phyloP scores from a whole-genome alignment of 1,139 yeast genomes.

The Kodamaea alishanica region DNA sequence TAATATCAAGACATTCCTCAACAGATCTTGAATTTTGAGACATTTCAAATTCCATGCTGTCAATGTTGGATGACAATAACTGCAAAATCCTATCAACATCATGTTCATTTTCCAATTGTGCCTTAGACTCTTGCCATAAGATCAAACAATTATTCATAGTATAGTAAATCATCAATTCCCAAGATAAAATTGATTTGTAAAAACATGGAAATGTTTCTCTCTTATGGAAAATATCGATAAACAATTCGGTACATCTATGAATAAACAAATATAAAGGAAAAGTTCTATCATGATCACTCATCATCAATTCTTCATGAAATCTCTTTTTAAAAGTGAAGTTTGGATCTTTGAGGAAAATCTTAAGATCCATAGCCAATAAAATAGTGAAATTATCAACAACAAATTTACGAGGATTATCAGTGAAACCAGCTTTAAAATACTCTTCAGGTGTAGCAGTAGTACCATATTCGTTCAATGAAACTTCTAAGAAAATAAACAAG shows the following conservation, averaged over 20 bases:
- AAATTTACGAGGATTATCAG: conserved; percentile 41
- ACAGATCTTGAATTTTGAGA: conserved; percentile 23
- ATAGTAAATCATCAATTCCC: conserved; percentile 55
- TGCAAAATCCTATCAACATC: conserved; percentile 52
- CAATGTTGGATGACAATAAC: conserved; percentile 33
- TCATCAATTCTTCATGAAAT: conserved; percentile 57
- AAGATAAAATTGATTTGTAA: conserved; percentile 45
- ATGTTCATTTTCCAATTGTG: conserved; percentile 38
- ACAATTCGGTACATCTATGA: conserved; percentile 33
- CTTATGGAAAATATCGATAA: conserved; percentile 39
- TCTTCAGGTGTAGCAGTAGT: conserved; percentile 46
- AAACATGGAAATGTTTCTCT: conserved; percentile 34
- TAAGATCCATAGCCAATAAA: conserved; percentile 47
- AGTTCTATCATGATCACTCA: conserved; percentile 41
- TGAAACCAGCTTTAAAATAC: conserved; percentile 46
- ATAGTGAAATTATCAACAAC: conserved; percentile 41
- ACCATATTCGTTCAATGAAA: conserved; percentile 44
- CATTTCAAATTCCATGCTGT: conserved; percentile 30
- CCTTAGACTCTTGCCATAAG: conserved; percentile 67
- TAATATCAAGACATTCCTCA: conserved; percentile 44
- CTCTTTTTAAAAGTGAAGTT: conserved; percentile 56
- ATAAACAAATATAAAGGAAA: conserved; percentile 43
- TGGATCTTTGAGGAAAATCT: conserved; percentile 51
- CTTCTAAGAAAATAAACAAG: conserved; percentile 39
- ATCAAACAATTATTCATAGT: conserved; percentile 56